Base-by-base conservation (phyloP, 2,329 filamentous ascomycete genomes). In the Cadophora malorum region DNA sequence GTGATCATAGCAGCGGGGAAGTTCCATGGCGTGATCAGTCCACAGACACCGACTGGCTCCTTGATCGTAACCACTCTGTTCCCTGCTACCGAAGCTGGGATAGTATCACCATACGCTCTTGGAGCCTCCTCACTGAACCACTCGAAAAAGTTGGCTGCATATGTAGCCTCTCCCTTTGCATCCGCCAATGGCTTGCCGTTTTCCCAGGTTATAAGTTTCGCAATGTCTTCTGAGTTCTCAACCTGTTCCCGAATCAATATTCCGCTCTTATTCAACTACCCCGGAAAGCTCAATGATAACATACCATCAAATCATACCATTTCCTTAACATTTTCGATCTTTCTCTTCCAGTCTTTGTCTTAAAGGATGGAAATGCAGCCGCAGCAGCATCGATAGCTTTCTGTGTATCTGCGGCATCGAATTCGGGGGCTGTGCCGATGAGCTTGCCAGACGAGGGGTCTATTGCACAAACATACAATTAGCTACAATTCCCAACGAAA, bases 21-120 rank as follows among this genome's bases (percentile, higher is more conserved):
- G 81, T 97, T 96, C 93, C 93, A 96, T 71, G 93, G 93, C 10
- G 92, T 94, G 70, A 96, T 93, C 62, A 96, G 82, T 2, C 90
- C 93, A 75, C 90, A 92, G 16, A 96, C 93, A 64, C 93, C 93
- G 19, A 97, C 88, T 0, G 93, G 93, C 79, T 97, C 91, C 80
- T 92, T 94, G 76, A 93, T 81, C 0, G 92, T 96, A 73, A 90
- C 86, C 21, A 96, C 87, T 64, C 93, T 85, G 79, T 95, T 94
- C 4, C 88, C 89, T 0, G 90, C 83, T 1, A 91, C 82, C 7
- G 86, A 89, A 14, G 91, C 85, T 14, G 89, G 88, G 72, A 95
- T 93, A 19, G 89, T 91, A 73, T 92, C 88, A 66, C 93, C 93
- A 75, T 93, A 92, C 47, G 85, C 81, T 55, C 91, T 83, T 2